Percentiles rank a stretch among this genome's conserved stretches.
These are phyloP conservation scores for Thalassia testudinum DNA, from an alignment of 116 monocot species.

Conservation along the genomic window DNA sequence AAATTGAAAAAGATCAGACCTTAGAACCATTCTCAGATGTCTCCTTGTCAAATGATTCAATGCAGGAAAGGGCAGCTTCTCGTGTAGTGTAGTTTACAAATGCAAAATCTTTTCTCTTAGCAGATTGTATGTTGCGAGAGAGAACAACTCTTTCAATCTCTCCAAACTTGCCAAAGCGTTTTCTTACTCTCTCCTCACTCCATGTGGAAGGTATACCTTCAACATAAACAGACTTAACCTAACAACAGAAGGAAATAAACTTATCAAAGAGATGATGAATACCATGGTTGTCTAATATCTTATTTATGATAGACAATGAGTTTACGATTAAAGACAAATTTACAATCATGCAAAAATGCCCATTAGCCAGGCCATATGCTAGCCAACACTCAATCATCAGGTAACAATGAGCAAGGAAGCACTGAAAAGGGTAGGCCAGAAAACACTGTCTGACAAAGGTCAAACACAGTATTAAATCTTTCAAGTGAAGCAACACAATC, in stretches of 20 bases:
- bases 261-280: neutral
- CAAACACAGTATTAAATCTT: too few relatives aligned
- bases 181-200: slow-evolving; percentile 52
- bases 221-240: slow-evolving; percentile 88
- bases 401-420: too few relatives aligned
- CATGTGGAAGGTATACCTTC: slow-evolving; percentile 76
- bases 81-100: slow-evolving; percentile 72
- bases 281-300: neutral
- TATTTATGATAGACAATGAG: too few relatives aligned
- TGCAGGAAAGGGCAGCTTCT: slow-evolving; percentile 78
- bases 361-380: too few relatives aligned
- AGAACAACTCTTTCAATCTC: slow-evolving; percentile 75
- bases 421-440: too few relatives aligned
- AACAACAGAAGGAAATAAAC: neutral
- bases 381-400: too few relatives aligned
- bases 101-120: slow-evolving; percentile 84
- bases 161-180: slow-evolving; percentile 65
- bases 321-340: too few relatives aligned
- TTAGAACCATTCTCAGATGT: slow-evolving; percentile 37
- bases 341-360: too few relatives aligned
- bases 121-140: slow-evolving; percentile 50
- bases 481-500: too few relatives aligned
- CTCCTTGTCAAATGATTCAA: slow-evolving; percentile 58
- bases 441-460: too few relatives aligned
- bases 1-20: slow-evolving; percentile 16